A percentile compares a stretch with the other conserved stretches of the same genome.
Evolutionary conservation across 2,329 filamentous ascomycete genomes (phyloP).

Genomic region (Zasmidium angulare): DNA sequence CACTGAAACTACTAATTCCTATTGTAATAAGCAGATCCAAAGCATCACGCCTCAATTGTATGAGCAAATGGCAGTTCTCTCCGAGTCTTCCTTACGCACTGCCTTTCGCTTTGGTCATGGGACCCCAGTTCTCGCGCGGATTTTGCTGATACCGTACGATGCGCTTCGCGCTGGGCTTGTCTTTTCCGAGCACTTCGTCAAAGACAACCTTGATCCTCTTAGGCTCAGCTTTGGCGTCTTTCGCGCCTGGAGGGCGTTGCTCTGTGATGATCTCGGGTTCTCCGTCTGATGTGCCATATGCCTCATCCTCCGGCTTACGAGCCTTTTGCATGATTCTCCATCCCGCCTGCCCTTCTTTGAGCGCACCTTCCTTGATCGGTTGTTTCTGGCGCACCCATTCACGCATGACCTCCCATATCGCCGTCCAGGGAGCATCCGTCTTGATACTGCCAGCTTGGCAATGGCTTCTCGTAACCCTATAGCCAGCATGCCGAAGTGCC

Average conservation of each 20-base stretch:
- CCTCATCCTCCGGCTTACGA: slow-evolving; percentile 35
- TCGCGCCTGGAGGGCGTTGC: slow-evolving; percentile 4
- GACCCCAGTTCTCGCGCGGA: slow-evolving; percentile 90
- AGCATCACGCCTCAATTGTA: not conserved
- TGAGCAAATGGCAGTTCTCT: not conserved
- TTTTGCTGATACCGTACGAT: slow-evolving; percentile 87
- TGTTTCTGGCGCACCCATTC: slow-evolving; percentile 84
- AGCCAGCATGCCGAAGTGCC: slow-evolving; percentile 77
- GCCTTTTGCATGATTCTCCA: slow-evolving; percentile 57
- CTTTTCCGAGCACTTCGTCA: slow-evolving; percentile 74
- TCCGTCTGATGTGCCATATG: slow-evolving; percentile 17
- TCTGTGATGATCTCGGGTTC: slow-evolving; percentile 23
- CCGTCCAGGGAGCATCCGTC: slow-evolving; percentile 86
- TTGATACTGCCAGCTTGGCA: slow-evolving; percentile 87
- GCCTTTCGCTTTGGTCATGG: slow-evolving; percentile 59
- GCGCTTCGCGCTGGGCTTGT: slow-evolving; percentile 60
- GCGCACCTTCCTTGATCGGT: slow-evolving; percentile 70
- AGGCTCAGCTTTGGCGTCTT: slow-evolving; percentile 22
- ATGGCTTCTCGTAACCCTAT: slow-evolving; percentile 80
- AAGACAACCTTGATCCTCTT: slow-evolving; percentile 67
- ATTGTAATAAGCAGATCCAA: not conserved
- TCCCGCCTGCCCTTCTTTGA: slow-evolving; percentile 70
- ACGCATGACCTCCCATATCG: slow-evolving; percentile 89
- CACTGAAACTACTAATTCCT: not conserved
- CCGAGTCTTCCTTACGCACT: slow-evolving; percentile 17